phyloP scores from a whole-genome alignment of 2,329 filamentous ascomycete species.

The Verticillium dahliae region DNA sequence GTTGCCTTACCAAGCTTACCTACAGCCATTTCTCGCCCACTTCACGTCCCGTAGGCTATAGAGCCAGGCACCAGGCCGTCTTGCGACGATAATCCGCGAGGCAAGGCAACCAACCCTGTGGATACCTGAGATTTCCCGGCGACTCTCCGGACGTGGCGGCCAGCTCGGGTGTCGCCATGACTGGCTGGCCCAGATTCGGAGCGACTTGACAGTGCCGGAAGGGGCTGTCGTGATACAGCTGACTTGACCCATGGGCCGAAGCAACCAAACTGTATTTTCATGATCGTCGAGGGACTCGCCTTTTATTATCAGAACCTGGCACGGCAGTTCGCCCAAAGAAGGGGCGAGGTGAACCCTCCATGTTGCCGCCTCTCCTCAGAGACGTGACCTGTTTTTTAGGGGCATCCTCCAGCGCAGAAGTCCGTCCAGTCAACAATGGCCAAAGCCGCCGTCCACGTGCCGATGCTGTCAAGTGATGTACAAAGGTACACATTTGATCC shows the following conservation, averaged over 20 bases:
- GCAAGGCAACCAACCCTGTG: too few relatives aligned
- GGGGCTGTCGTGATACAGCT: too few relatives aligned
- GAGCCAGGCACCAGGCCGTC: not conserved
- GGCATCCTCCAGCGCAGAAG: not conserved
- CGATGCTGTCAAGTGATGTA: not conserved
- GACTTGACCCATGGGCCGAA: too few relatives aligned
- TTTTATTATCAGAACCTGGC: not conserved
- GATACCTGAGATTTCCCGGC: not conserved
- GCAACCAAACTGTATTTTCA: too few relatives aligned
- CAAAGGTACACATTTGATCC: not conserved
- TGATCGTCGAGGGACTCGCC: not conserved
- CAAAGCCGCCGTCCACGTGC: slow-evolving; percentile 1
- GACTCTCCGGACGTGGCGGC: not conserved
- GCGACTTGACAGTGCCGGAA: not conserved
- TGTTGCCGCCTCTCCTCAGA: too few relatives aligned
- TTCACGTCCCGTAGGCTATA: not conserved
- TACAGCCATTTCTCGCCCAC: not conserved
- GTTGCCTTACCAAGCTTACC: not conserved
- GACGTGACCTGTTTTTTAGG: not conserved
- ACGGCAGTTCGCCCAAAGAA: not conserved
- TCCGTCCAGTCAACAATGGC: not conserved
- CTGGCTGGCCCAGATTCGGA: not conserved
- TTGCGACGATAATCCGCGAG: not conserved
- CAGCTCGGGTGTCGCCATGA: not conserved
- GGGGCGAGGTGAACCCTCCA: not conserved